Percentiles rank a stretch among this genome's conserved stretches.
Evolutionary conservation across 345 rosid genomes (phyloP).

Genomic region (Citrus sinensis): DVS_A1.0 CM039161.1:13446001-13446500

Average conservation of each 20-base stretch:
- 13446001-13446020: not conserved
- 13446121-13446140: not conserved
- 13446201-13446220: not conserved
- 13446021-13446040: not conserved
- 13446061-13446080: not conserved
- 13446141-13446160: not conserved
- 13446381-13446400: not conserved
- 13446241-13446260: not conserved
- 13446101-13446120: not conserved
- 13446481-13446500: no score
- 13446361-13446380: not conserved
- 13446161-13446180: no score
- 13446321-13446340: no score
- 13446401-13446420: not conserved
- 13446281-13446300: not conserved
- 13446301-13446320: no score
- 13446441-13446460: no score
- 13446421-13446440: no score
- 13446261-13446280: not conserved
- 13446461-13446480: no score
- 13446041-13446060: not conserved
- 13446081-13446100: not conserved
- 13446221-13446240: not conserved
- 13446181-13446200: no score
- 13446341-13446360: no score